Evolutionary conservation across 2,329 filamentous ascomycete species (phyloP), one percentile per base, ranked within the genome.

Genomic region (Monosporascus sp.): DNA sequence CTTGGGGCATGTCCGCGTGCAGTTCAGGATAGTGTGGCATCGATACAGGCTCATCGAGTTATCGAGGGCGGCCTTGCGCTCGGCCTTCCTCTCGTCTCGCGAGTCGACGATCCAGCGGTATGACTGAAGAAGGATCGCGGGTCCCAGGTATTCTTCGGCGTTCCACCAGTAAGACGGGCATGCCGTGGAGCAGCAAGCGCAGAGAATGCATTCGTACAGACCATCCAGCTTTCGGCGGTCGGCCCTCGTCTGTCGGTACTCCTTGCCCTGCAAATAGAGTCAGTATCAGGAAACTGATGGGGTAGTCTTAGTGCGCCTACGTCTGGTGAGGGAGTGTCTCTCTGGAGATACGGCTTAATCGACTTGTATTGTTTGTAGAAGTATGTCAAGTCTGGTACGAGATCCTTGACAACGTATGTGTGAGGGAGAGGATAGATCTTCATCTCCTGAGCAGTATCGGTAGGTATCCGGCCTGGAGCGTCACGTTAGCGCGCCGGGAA

Each of bases 121-220:
- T 8, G 91, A 96, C 78, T 99, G 94, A 62, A 99, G 85, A 50
- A 99, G 88, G 56, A 99, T 90, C 62, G 94, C 94, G 55, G 94
- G 94, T 59, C 94, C 94, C 49, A 99, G 89, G 79, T 99, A 99
- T 75, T 97, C 92, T 77, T 97, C 92, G 64, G 88, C 86, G 81
- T 99, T 99, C 94, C 94, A 99, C 94, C 94, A 99, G 82, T 99
- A 99, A 18, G 91, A 97, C n/a, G 94, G 94, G 82, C 94, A 99
- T 47, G 93, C 96, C 22, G 94, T 99, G 62, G 89, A 94, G 85
- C 94, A 99, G 86, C 94, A 99, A 65, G 93, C 93, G 81, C 94
- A 99, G 54, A 99, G 87, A 74, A 99, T 97, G 78, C 94, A 99
- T 78, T 99, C 94, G 80, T 99, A 97, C 31, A 97, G 85, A 60